Evolutionary conservation across 768 basidiomycete species (phyloP).

Genomic region (Russula dissimulans): DNA sequence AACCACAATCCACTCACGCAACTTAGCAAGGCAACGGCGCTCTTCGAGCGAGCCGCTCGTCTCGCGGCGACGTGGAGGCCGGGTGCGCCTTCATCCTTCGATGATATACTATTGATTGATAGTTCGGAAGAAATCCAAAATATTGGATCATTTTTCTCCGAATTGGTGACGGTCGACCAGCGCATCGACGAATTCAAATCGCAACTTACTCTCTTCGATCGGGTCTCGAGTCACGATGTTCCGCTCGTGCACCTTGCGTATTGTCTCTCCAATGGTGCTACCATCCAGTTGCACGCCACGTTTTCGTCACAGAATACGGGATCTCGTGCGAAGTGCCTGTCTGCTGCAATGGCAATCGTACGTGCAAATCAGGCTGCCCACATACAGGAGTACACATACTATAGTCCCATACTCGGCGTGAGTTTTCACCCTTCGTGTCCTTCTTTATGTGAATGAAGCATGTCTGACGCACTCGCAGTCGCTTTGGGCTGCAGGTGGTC

Average conservation of each 20-base stretch:
- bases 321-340: conserved; percentile 18
- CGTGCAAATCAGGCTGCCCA: conserved; percentile 1
- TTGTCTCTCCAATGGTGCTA: conserved; percentile 24
- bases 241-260: conserved; percentile 23
- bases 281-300: conserved; percentile 26
- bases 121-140: conserved; percentile 4
- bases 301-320: conserved; percentile 17
- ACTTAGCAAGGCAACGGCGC: conserved; percentile 44
- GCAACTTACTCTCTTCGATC: conserved; percentile 20
- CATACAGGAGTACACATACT: neutral
- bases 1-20: conserved; percentile 33
- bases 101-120: neutral
- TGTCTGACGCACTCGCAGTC: neutral
- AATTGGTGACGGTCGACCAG: conserved; percentile 24
- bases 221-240: conserved; percentile 12
- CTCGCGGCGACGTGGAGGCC: conserved; percentile 35
- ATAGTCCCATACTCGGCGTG: conserved; percentile 10
- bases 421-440: neutral
- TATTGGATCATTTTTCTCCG: conserved; percentile 19
- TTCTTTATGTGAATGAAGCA: neutral
- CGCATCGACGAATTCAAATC: conserved; percentile 26
- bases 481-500: conserved; percentile 16
- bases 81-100: conserved; percentile 19
- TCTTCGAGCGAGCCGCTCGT: conserved; percentile 50
- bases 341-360: conserved; percentile 14